These are phyloP conservation scores for Colletotrichum lini DNA, from an alignment of 2,329 filamentous ascomycete species.

Conservation along the genomic window DNA sequence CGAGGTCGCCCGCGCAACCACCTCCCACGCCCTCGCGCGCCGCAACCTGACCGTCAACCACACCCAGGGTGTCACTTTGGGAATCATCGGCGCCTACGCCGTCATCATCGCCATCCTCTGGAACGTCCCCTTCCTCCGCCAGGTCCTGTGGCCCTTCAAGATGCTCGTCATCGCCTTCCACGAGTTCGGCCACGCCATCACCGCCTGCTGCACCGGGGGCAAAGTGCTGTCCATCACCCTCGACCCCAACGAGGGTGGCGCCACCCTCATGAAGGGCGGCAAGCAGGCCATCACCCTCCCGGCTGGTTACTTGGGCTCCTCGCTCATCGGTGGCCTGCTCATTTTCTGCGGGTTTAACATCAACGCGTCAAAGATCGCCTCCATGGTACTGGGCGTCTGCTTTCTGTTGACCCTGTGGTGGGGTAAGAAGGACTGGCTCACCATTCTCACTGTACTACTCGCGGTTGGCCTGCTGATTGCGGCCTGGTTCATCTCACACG, in stretches of 20 bases:
- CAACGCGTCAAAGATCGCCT: constrained; percentile 84
- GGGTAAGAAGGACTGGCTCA: constrained; percentile 84
- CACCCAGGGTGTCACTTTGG: constrained; percentile 79
- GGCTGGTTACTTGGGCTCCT: constrained; percentile 84
- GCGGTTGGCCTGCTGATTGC: constrained; percentile 80
- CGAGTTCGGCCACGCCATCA: constrained; percentile 83
- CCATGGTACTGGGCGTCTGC: constrained; percentile 79
- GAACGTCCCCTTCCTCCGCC: constrained; percentile 84
- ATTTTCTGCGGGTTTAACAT: constrained; percentile 88
- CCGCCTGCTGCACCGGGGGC: constrained; percentile 80
- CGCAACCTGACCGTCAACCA: constrained; percentile 73
- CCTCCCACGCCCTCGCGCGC: constrained; percentile 53
- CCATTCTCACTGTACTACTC: constrained; percentile 77
- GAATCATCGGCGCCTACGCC: constrained; percentile 79
- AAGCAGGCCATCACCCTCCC: constrained; percentile 79
- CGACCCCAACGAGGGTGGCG: constrained; percentile 80
- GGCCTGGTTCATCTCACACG: constrained; percentile 86
- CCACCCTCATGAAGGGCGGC: constrained; percentile 83
- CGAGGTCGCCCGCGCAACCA: constrained; percentile 31
- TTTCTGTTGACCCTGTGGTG: constrained; percentile 88
- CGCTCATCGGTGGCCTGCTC: constrained; percentile 81
- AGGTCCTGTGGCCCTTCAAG: constrained; percentile 86
- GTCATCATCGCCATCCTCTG: constrained; percentile 81
- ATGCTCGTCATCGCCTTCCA: constrained; percentile 90
- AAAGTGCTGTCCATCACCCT: constrained; percentile 81